phyloP scores from a whole-genome alignment of 2,329 filamentous ascomycete species.

The Monilinia vaccinii-corymbosi region DNA sequence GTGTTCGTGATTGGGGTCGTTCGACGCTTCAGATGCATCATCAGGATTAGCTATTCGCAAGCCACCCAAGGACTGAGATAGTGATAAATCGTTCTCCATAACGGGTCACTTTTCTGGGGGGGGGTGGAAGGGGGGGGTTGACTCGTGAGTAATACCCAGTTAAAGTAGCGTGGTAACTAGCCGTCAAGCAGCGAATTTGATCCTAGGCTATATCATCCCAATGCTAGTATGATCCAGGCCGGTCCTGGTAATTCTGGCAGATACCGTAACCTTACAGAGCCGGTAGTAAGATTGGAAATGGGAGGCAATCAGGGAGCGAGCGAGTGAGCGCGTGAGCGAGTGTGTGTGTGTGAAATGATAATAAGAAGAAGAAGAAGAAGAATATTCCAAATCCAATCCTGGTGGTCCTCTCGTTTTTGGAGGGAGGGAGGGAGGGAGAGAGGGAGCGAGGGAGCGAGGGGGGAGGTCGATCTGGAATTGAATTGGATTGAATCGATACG shows the following conservation, averaged over 20 bases:
- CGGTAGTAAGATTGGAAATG: background rate
- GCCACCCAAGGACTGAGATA: constrained; percentile 86
- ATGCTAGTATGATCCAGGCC: background rate
- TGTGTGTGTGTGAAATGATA: background rate
- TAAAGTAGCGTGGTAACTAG: constrained; percentile 1
- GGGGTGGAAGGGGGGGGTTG: background rate
- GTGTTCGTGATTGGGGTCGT: constrained; percentile 18
- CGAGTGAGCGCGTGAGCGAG: background rate
- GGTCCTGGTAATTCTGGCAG: background rate
- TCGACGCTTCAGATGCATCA: constrained; percentile 27
- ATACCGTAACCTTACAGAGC: background rate
- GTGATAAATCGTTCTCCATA: constrained; percentile 89
- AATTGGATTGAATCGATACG: background rate
- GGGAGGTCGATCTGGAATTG: background rate
- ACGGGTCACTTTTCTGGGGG: constrained; percentile 5
- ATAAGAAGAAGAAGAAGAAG: background rate
- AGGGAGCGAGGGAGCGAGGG: background rate
- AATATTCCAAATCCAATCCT: background rate
- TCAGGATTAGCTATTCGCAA: constrained; percentile 95
- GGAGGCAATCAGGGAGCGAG: background rate
- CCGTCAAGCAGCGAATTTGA: constrained; percentile 10
- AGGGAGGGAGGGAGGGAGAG: no score
- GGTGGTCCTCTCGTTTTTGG: background rate
- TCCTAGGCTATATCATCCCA: constrained; percentile 15
- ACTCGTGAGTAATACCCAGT: background rate